A percentile compares a stretch with the other conserved stretches of the same genome.
Evolutionary conservation across 129 eudicot genomes (phyloP).

Genomic region (Chrysanthemum seticuspe): DNA sequence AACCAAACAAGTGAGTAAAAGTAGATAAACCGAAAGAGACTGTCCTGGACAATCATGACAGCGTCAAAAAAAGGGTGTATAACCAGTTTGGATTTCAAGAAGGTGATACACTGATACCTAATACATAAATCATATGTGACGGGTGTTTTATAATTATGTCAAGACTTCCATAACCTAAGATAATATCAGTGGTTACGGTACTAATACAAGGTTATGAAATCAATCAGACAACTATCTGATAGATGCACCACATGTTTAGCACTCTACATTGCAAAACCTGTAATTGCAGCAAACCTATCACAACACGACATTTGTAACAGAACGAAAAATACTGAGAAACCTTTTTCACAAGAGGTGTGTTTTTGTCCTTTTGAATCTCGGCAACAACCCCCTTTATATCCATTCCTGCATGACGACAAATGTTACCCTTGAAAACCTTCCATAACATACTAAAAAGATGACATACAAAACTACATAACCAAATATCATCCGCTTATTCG

Average conservation of each 20-base stretch:
- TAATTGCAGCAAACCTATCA: constrained; percentile 15
- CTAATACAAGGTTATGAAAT: not conserved
- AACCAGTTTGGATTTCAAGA: not conserved
- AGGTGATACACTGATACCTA: not conserved
- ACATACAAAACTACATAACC: constrained; percentile 5
- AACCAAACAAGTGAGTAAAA: too few species aligned
- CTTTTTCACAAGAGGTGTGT: constrained; percentile 92
- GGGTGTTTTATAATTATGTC: not conserved
- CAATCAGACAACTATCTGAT: constrained; percentile 6
- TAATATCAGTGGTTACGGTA: constrained; percentile 7
- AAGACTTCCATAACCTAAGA: not conserved
- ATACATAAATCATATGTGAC: not conserved
- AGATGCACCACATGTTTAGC: constrained; percentile 6
- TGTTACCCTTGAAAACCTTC: constrained; percentile 47
- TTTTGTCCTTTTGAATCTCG: constrained; percentile 92
- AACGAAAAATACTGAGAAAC: constrained; percentile 33
- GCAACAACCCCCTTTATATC: constrained; percentile 99
- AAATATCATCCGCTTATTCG: too few species aligned
- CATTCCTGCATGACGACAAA: constrained; percentile 87
- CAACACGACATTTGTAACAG: constrained; percentile 12
- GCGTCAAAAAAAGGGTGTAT: too few species aligned
- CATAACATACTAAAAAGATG: constrained; percentile 19
- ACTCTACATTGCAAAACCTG: constrained; percentile 13
- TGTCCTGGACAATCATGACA: too few species aligned
- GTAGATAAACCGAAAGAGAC: too few species aligned